Conservation (phyloP, 495 filamentous ascomycete genomes). For the Aspergillus carlsbadensis region DNA sequence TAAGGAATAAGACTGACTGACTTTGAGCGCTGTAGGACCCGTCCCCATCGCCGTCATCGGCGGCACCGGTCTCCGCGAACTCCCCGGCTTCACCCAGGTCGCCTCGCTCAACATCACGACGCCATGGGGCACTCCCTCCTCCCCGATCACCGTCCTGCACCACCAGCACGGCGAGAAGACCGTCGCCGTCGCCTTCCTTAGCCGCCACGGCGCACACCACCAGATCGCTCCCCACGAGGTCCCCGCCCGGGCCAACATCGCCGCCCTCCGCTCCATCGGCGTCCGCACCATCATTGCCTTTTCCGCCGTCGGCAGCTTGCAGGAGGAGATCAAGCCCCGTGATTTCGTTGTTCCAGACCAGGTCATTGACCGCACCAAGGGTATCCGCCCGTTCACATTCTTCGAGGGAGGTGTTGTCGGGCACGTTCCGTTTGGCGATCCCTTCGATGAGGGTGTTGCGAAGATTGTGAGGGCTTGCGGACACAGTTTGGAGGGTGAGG, state of each 20-base stretch:
- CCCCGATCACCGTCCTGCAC: constrained; percentile 85
- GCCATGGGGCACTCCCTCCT: constrained; percentile 91
- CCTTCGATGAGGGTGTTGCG: constrained; percentile 79
- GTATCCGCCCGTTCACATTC: constrained; percentile 87
- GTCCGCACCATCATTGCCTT: constrained; percentile 91
- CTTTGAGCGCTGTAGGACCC: constrained; percentile 52
- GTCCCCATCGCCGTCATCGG: constrained; percentile 95
- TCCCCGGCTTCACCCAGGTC: constrained; percentile 75
- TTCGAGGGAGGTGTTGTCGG: constrained; percentile 93
- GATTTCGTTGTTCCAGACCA: constrained; percentile 97
- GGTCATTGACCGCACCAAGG: constrained; percentile 97
- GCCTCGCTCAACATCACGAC: constrained; percentile 70
- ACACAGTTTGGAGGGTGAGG: constrained; percentile 73
- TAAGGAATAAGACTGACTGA: constrained; percentile 2
- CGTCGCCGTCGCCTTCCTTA: constrained; percentile 86
- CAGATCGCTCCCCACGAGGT: constrained; percentile 91
- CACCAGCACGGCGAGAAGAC: constrained; percentile 60
- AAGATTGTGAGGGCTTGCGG: constrained; percentile 69
- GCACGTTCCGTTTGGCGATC: constrained; percentile 93
- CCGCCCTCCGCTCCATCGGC: constrained; percentile 83
- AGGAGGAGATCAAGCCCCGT: constrained; percentile 85
- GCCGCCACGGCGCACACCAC: constrained; percentile 86
- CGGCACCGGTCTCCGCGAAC: constrained; percentile 80
- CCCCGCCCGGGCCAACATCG: constrained; percentile 88
- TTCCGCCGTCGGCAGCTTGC: constrained; percentile 89